Conservation (phyloP, 345 rosid genomes). For the Hibiscus mutabilis region DNA sequence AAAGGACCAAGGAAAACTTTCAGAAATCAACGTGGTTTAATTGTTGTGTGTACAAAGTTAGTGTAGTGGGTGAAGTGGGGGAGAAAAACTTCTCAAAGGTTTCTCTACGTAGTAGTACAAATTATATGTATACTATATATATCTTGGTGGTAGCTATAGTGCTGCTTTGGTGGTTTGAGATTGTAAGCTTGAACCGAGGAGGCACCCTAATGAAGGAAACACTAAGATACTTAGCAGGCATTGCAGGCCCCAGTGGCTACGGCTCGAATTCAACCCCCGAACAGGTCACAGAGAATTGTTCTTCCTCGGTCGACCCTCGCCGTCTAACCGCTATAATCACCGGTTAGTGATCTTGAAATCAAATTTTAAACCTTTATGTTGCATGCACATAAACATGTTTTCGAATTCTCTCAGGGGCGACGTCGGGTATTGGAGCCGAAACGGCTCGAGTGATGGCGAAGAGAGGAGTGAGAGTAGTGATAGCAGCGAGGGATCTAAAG, state of each 20-base stretch:
- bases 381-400: neutral
- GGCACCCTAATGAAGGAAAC: constrained; percentile 60
- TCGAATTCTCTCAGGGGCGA: constrained; percentile 48
- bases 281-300: constrained; percentile 46
- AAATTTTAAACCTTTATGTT: neutral
- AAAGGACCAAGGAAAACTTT: neutral
- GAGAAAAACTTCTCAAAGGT: constrained; percentile 6
- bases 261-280: constrained; percentile 93
- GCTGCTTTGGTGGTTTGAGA: constrained; percentile 20
- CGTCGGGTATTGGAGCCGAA: constrained; percentile 92
- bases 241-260: constrained; percentile 89
- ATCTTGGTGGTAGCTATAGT: constrained; percentile 16
- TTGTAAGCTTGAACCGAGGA: constrained; percentile 12
- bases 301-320: constrained; percentile 9
- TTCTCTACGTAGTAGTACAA: neutral
- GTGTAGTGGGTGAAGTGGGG: neutral
- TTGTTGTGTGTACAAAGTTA: constrained; percentile 6
- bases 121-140: constrained; percentile 16
- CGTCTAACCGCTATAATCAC: constrained; percentile 64
- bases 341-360: constrained; percentile 25
- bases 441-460: constrained; percentile 78
- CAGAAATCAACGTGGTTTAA: neutral
- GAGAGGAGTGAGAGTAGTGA: constrained; percentile 72
- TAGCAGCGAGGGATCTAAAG: constrained; percentile 77
- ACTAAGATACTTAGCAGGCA: constrained; percentile 70